Evolutionary conservation across 2,329 filamentous ascomycete genomes (phyloP).

Genomic region (Camptophora hylomeconis): DNA sequence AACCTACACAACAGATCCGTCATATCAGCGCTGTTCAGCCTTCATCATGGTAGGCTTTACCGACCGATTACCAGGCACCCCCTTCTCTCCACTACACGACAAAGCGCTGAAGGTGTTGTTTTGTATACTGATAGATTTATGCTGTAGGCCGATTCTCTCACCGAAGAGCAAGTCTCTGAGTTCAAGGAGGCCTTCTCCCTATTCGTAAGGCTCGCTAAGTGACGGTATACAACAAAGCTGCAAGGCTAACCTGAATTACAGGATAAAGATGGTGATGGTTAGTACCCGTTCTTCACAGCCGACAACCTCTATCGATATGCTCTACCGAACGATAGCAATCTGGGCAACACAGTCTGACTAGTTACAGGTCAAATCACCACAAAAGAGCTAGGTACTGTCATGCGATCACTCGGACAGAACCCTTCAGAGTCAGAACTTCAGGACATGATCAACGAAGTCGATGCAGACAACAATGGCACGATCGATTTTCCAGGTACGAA

Average conservation of each 20-base stretch:
- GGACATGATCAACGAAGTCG: slow-evolving; percentile 91
- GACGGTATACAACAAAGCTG: no score
- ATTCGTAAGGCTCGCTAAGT: no score
- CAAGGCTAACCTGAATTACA: slow-evolving; percentile 29
- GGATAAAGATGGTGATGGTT: slow-evolving; percentile 88
- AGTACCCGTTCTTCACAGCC: slow-evolving; percentile 31
- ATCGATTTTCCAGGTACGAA: slow-evolving; percentile 76
- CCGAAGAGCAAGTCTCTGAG: slow-evolving; percentile 99
- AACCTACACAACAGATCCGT: no score
- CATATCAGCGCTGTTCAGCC: no score
- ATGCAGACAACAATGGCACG: slow-evolving; percentile 84
- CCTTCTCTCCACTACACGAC: no score
- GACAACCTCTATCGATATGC: neutral
- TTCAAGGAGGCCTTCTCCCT: slow-evolving; percentile 99
- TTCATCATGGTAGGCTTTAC: no score
- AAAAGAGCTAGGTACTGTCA: slow-evolving; percentile 80
- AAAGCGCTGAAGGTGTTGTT: no score
- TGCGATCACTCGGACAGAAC: slow-evolving; percentile 82
- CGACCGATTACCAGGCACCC: no score
- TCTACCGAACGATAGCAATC: neutral
- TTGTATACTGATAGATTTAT: no score
- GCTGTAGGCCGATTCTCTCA: slow-evolving; percentile 83
- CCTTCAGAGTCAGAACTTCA: slow-evolving; percentile 80
- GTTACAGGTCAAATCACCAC: slow-evolving; percentile 72
- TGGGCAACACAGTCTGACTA: neutral